Evolutionary conservation across 2,329 filamentous ascomycete genomes (phyloP), one percentile per base, ranked within the genome.

Genomic region (Zalaria obscura): DNA sequence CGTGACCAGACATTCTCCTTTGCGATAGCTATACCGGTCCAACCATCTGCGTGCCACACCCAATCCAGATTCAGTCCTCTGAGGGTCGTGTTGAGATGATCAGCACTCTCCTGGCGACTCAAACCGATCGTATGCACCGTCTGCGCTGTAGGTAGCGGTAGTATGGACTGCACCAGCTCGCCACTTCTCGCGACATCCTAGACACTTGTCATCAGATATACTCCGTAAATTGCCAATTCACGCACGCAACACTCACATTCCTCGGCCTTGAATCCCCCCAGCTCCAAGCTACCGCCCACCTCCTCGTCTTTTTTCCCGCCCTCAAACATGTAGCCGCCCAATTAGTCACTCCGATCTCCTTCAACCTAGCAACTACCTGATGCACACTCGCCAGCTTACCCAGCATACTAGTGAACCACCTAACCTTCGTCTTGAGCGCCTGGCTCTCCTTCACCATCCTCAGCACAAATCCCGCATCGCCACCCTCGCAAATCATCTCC

Each of bases 371-470:
- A 4, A 78, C 68, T 0, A 94, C 63, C 0, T 80, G 60, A 1
- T 68, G 65, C 1, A 81, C 68, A 49, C 80, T 88, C 0, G 72
- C 70, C 27, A 84, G 66, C 53, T 93, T 93, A 0, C 89, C 88
- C 0, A 96, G 67, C 85, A 96, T 93, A 41, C 79, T 78, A 1
- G 82, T 91, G 59, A 91, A 96, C 91, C 91, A 98, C 45, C 75
- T 73, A 0, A 93, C 76, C 6, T 70, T 68, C 0, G 72, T 66
- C 11, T 67, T 64, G 2, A 85, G 63, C 0, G 56, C 45, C 0
- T 82, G 58, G 29, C 80, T 86, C 56, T 93, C 83, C 1, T 72
- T 63, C 4, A 93, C 66, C 47, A 94, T 80, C 4, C 75, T 71
- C 1, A 66, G 63, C 3, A 86, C 77, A 56, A 94, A 93, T 3